Conservation (phyloP, 495 filamentous ascomycete genomes). For the Penicillium maclennaniae region DNA sequence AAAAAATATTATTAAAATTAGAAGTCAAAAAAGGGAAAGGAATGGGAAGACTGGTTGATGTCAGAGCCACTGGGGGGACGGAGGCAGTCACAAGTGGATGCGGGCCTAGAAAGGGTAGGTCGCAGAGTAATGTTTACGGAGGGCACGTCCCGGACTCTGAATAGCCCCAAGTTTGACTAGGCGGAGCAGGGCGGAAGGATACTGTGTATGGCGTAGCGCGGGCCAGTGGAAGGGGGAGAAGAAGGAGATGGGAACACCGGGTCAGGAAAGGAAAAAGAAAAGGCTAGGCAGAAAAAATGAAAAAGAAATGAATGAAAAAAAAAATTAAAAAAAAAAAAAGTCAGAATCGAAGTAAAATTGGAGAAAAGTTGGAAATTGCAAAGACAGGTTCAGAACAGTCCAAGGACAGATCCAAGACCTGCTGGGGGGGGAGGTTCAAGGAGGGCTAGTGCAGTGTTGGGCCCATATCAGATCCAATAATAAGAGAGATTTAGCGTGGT, state of each 20-base stretch:
- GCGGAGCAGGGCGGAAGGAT: slow-evolving; percentile 20
- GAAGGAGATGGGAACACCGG: background rate
- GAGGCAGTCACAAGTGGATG: slow-evolving; percentile 36
- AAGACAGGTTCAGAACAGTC: slow-evolving; percentile 17
- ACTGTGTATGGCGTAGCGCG: slow-evolving; percentile 16
- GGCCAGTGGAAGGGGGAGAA: slow-evolving; percentile 23
- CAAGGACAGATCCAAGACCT: slow-evolving; percentile 26
- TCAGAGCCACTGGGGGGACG: slow-evolving; percentile 36
- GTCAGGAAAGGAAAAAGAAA: slow-evolving; percentile 1
- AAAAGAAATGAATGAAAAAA: background rate
- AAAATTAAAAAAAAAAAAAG: too few species aligned
- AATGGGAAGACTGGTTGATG: slow-evolving; percentile 40
- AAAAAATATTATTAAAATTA: slow-evolving; percentile 10
- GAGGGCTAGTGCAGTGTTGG: slow-evolving; percentile 20
- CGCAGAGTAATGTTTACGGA: slow-evolving; percentile 28
- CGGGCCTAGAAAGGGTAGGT: slow-evolving; percentile 33
- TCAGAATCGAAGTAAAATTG: too few species aligned
- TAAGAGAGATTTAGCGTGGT: slow-evolving; percentile 35
- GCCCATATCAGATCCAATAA: slow-evolving; percentile 43
- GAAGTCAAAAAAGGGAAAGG: background rate
- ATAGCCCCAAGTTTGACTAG: slow-evolving; percentile 4
- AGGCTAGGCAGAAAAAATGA: slow-evolving; percentile 6
- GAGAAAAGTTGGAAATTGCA: slow-evolving; percentile 4
- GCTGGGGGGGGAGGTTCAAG: slow-evolving; percentile 13
- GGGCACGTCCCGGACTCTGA: slow-evolving; percentile 13